A percentile compares a stretch with the other conserved stretches of the same genome.
These are phyloP conservation scores for Fusarium pseudograminearum DNA, from an alignment of 2,329 filamentous ascomycete species.

Conservation along the genomic window DNA sequence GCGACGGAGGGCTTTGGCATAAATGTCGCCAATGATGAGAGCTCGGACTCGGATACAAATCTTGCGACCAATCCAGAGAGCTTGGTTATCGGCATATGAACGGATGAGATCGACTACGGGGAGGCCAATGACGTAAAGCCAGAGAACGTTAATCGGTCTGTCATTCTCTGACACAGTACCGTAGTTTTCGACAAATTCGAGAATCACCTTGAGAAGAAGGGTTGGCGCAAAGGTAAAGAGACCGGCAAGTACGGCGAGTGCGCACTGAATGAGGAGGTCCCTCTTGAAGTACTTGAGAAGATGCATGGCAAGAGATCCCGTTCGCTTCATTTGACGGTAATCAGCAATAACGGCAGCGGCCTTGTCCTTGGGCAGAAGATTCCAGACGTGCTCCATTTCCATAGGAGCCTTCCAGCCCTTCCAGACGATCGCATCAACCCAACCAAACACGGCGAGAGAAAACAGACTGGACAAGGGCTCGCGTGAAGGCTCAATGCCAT, in stretches of 20 bases:
- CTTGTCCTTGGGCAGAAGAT: constrained; percentile 88
- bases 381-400: constrained; percentile 91
- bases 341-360: constrained; percentile 81
- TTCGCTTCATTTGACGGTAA: constrained; percentile 88
- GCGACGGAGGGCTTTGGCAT: constrained; percentile 91
- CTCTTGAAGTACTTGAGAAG: constrained; percentile 86
- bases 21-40: constrained; percentile 97
- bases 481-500: constrained; percentile 84
- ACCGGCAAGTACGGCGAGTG: constrained; percentile 82
- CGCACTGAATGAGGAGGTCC: constrained; percentile 79
- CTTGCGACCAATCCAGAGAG: constrained; percentile 92
- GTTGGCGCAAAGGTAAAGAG: constrained; percentile 93
- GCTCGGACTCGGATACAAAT: constrained; percentile 93
- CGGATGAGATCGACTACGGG: constrained; percentile 85
- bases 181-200: constrained; percentile 93
- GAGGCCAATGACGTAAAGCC: constrained; percentile 93
- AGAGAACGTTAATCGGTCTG: constrained; percentile 87
- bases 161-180: constrained; percentile 71
- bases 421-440: constrained; percentile 91
- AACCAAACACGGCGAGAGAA: constrained; percentile 87
- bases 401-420: constrained; percentile 87
- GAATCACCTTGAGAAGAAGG: constrained; percentile 87
- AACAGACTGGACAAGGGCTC: constrained; percentile 91
- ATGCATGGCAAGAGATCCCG: constrained; percentile 81
- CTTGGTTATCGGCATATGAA: constrained; percentile 85